A percentile compares a stretch with the other conserved stretches of the same genome.
Evolutionary conservation across 78 protist genomes (phyloP).

Genomic region (Dictyostelium citrinum): DNA sequence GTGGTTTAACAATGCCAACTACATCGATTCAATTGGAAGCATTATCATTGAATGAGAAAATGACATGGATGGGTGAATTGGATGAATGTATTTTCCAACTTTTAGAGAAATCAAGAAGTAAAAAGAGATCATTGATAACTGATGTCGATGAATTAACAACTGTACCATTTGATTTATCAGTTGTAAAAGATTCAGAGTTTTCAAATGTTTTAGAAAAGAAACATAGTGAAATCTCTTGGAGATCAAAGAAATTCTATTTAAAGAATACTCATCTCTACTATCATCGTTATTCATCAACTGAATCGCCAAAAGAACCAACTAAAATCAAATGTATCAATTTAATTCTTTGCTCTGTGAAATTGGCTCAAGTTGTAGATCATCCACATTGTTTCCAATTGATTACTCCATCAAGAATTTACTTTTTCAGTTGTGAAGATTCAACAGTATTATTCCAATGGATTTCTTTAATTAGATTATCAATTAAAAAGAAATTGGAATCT

Average conservation of each 20-base stretch:
- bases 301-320: conserved; percentile 14
- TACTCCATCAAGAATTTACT: conserved; percentile 67
- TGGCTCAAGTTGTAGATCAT: conserved; percentile 57
- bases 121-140: conserved; percentile 21
- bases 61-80: conserved; percentile 72
- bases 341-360: conserved; percentile 35
- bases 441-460: conserved; percentile 65
- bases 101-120: conserved; percentile 33
- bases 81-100: conserved; percentile 70
- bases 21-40: conserved; percentile 16
- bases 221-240: conserved; percentile 46
- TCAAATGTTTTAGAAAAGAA: conserved; percentile 2
- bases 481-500: conserved; percentile 47
- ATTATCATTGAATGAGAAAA: conserved; percentile 16
- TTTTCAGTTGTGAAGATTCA: conserved; percentile 43
- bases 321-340: conserved; percentile 63
- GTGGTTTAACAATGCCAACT: neutral
- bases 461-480: conserved; percentile 47
- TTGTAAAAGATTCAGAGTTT: conserved; percentile 28
- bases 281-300: neutral
- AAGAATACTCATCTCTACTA: conserved; percentile 45
- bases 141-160: conserved; percentile 1
- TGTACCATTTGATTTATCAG: neutral
- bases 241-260: conserved; percentile 44
- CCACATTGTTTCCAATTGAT: conserved; percentile 79